Conservation (phyloP, 2,329 filamentous ascomycete genomes). For the Sarocladium brachiariae region DNA sequence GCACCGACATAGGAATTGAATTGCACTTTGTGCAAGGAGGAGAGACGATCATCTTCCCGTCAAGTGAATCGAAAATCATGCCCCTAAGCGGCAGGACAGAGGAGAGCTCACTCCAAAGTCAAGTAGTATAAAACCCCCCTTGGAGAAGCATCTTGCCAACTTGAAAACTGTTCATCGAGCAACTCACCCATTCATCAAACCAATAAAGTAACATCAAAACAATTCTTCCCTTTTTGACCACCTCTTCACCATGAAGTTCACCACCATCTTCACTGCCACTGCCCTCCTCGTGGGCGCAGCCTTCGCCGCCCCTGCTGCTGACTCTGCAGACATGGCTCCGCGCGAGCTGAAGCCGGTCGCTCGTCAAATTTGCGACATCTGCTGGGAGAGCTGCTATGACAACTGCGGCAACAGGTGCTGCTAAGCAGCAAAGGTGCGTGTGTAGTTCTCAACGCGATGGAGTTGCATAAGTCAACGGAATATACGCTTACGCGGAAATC, state of each 20-base stretch:
- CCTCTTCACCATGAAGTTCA: neutral
- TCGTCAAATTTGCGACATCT: neutral
- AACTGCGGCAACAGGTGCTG: neutral
- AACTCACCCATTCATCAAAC: neutral
- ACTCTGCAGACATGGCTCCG: neutral
- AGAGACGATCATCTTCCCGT: too few relatives aligned
- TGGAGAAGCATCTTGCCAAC: too few relatives aligned
- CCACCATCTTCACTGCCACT: neutral
- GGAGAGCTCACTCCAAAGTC: too few relatives aligned
- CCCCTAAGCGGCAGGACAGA: too few relatives aligned
- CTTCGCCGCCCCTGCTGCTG: neutral
- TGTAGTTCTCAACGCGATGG: too few relatives aligned
- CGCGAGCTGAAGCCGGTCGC: neutral
- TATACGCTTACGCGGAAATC: too few relatives aligned
- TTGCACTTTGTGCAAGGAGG: too few relatives aligned
- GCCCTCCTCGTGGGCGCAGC: neutral
- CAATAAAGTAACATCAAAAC: neutral
- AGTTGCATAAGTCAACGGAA: too few relatives aligned
- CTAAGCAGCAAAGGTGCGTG: neutral
- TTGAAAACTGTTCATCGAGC: neutral
- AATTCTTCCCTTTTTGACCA: too few relatives aligned
- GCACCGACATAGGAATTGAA: neutral
- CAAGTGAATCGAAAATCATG: too few relatives aligned
- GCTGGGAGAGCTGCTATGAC: neutral
- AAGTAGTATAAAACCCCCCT: too few relatives aligned